These are phyloP conservation scores for Coemansia sp. DNA, from an alignment of 192 early-diverging fungal genomes.

Conservation along the genomic window DNA sequence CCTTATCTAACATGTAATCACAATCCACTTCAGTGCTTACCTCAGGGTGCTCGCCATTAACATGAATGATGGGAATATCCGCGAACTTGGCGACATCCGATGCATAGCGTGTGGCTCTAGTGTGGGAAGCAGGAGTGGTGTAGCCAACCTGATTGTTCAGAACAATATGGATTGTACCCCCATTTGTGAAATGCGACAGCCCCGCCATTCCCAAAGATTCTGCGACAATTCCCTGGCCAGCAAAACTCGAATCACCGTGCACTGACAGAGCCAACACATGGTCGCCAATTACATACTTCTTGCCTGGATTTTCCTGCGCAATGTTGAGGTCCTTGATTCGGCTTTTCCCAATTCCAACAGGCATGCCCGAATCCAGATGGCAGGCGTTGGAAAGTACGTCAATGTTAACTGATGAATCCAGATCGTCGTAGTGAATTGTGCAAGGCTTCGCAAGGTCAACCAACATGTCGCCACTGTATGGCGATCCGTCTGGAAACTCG, in stretches of 20 bases:
- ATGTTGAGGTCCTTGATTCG: slow-evolving; percentile 81
- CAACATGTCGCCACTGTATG: slow-evolving; percentile 82
- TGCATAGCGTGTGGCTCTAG: slow-evolving; percentile 84
- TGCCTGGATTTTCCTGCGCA: slow-evolving; percentile 11
- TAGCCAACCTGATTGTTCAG: slow-evolving; percentile 97
- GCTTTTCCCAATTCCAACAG: slow-evolving; percentile 93
- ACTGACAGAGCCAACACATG: slow-evolving; percentile 87
- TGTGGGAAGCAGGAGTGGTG: slow-evolving; percentile 93
- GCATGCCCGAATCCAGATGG: slow-evolving; percentile 91
- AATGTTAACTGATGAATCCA: slow-evolving; percentile 58
- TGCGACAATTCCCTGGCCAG: slow-evolving; percentile 88
- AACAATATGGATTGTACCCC: slow-evolving; percentile 91
- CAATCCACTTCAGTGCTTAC: background rate
- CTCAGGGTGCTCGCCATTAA: slow-evolving; percentile 91
- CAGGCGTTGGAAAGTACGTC: slow-evolving; percentile 91
- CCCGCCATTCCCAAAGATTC: slow-evolving; percentile 91
- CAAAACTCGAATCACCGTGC: slow-evolving; percentile 88
- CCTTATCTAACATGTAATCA: background rate
- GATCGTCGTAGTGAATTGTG: slow-evolving; percentile 61
- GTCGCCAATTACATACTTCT: slow-evolving; percentile 73
- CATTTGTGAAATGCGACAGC: slow-evolving; percentile 88
- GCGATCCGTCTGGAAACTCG: slow-evolving; percentile 78
- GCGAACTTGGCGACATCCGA: slow-evolving; percentile 97
- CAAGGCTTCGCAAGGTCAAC: slow-evolving; percentile 79
- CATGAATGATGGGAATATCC: slow-evolving; percentile 90